Base-by-base conservation (phyloP, 2,329 filamentous ascomycete species). In the Aspergillus amoenus region DNA sequence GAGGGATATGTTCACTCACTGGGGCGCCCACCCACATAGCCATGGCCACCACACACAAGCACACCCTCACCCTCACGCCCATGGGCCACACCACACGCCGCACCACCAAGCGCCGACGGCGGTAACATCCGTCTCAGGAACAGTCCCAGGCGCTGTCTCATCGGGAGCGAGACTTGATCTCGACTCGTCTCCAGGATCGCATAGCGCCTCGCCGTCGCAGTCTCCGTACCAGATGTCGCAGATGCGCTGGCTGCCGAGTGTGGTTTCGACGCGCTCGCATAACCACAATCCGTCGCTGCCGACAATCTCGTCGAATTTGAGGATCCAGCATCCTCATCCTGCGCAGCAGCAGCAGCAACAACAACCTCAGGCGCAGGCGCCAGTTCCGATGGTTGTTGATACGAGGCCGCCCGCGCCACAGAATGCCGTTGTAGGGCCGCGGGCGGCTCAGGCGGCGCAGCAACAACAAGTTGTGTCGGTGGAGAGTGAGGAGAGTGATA, bases 241-340 rank as follows among this genome's bases (percentile, higher is more conserved):
- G 52, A 51, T 68, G 44, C 66, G 63, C 59, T 69, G 67, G 67
- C 60, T 65, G 17, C 62, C 66, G 3, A 66, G 64, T 1, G 64
- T 66, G 59, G 60, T 68, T 32, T 63, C 61, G 32, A 60, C 62
- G 40, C 39, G 55, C 22, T 41, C 51, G 39, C 57, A 56, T 43
- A 9, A 54, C 21, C 61, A 58, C 54, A 61, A 49, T 43, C 32
- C 39, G 37, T 60, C 55, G 53, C 53, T 63, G 27, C 58, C 59
- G 42, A 67, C 43, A 17, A 55, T 64, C 24, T 64, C 65, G 40
- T 58, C 65, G 27, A 60, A 61, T 54, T 27, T 64, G 32, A 58
- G 62, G 17, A 54, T 66, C 40, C 61, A 61, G 30, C 56, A 59
- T 37, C 56, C 51, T 37, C 58, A 58, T 9, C 58, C 46, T 18